Conservation (phyloP, 2,329 filamentous ascomycete species). For the Aspergillus tubingensis region DNA sequence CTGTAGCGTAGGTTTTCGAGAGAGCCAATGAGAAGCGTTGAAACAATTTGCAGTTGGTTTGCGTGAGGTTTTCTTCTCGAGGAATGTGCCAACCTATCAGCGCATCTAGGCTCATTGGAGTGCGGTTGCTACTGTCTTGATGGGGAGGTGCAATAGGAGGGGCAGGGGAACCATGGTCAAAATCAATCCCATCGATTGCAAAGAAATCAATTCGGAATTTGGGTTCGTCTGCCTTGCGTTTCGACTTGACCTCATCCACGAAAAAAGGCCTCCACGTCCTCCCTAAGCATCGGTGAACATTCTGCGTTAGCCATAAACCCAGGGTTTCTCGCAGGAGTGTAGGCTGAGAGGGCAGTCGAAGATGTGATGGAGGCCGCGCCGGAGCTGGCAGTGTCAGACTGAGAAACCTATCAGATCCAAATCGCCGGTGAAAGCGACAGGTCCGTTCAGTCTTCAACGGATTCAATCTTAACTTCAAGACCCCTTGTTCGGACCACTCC, state of each 20-base stretch:
- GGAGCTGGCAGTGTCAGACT: slow-evolving; percentile 41
- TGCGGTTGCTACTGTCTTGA: slow-evolving; percentile 32
- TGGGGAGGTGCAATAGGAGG: slow-evolving; percentile 23
- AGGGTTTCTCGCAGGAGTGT: slow-evolving; percentile 37
- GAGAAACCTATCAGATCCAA: slow-evolving; percentile 50
- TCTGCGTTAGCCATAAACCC: slow-evolving; percentile 42
- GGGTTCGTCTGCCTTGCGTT: slow-evolving; percentile 31
- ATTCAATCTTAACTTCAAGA: slow-evolving; percentile 44
- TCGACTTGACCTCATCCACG: slow-evolving; percentile 42
- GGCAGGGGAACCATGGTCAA: slow-evolving; percentile 21
- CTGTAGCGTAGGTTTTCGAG: slow-evolving; percentile 47
- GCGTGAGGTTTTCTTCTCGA: slow-evolving; percentile 33
- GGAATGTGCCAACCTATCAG: slow-evolving; percentile 52
- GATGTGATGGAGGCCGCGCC: slow-evolving; percentile 29
- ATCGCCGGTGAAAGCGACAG: slow-evolving; percentile 49
- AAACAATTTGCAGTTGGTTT: slow-evolving; percentile 49
- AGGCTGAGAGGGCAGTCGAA: slow-evolving; percentile 24
- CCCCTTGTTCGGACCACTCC: slow-evolving; percentile 38
- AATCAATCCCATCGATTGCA: slow-evolving; percentile 47
- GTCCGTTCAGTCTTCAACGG: slow-evolving; percentile 45
- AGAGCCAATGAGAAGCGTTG: slow-evolving; percentile 46
- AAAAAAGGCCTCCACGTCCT: slow-evolving; percentile 49
- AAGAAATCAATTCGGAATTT: slow-evolving; percentile 45
- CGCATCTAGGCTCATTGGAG: slow-evolving; percentile 40
- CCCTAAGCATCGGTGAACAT: slow-evolving; percentile 43